Conservation (phyloP, 2,329 filamentous ascomycete genomes). For the Neofusicoccum sp. region DNA sequence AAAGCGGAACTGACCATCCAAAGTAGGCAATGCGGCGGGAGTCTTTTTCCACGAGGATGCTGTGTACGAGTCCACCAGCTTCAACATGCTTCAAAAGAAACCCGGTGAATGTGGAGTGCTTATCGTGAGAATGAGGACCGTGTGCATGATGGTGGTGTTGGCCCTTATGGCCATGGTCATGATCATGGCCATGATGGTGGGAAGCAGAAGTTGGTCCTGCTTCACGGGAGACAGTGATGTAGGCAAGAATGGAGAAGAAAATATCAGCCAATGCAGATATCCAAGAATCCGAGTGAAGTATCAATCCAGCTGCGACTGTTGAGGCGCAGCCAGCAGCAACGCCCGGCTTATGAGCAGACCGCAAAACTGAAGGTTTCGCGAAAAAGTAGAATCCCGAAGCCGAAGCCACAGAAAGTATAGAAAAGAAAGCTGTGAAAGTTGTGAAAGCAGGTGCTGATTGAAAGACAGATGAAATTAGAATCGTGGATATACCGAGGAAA, state of each 20-base stretch:
- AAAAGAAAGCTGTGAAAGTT: slow-evolving; percentile 36
- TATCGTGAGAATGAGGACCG: slow-evolving; percentile 33
- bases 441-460: slow-evolving; percentile 34
- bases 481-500: slow-evolving; percentile 35
- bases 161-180: slow-evolving; percentile 25
- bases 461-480: slow-evolving; percentile 35
- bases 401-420: slow-evolving; percentile 41
- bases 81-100: slow-evolving; percentile 69
- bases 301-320: slow-evolving; percentile 26
- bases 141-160: slow-evolving; percentile 24
- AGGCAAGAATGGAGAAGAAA: not conserved
- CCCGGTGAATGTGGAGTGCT: slow-evolving; percentile 68
- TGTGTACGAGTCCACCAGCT: slow-evolving; percentile 74
- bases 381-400: slow-evolving; percentile 45
- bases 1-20: slow-evolving; percentile 67
- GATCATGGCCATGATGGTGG: slow-evolving; percentile 27
- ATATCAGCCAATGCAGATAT: not conserved
- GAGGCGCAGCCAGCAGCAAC: slow-evolving; percentile 31
- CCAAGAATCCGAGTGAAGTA: slow-evolving; percentile 26
- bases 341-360: slow-evolving; percentile 36
- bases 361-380: slow-evolving; percentile 42
- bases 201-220: not conserved
- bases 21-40: slow-evolving; percentile 97
- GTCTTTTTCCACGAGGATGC: slow-evolving; percentile 85
- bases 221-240: not conserved